Conservation (phyloP, 2,329 filamentous ascomycete species). For the Pseudogymnoascus sp. region DNA sequence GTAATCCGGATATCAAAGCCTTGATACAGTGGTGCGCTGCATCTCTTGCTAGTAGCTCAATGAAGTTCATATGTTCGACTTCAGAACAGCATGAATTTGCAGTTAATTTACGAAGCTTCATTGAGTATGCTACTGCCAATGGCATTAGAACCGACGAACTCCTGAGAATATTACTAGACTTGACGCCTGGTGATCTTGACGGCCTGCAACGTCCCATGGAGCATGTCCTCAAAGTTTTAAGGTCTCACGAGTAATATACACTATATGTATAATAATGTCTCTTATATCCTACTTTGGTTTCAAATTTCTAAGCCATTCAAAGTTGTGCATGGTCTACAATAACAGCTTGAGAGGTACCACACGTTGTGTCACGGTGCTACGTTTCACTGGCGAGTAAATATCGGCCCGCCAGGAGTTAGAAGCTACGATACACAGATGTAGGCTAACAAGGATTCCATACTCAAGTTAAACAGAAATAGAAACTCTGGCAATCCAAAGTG, state of each 20-base stretch:
- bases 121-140: background rate
- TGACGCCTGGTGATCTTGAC: background rate
- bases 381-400: background rate
- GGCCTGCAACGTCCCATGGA: background rate
- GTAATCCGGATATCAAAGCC: background rate
- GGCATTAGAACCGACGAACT: background rate
- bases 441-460: background rate
- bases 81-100: background rate
- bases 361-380: background rate
- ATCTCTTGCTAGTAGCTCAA: background rate
- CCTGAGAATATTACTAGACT: background rate
- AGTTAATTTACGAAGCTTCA: background rate
- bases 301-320: background rate
- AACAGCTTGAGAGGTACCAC: too few species aligned
- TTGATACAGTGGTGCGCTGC: background rate
- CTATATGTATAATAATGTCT: background rate
- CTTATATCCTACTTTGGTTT: background rate
- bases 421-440: background rate
- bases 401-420: background rate
- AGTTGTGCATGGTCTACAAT: too few species aligned
- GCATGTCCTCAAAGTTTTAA: background rate
- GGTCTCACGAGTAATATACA: background rate
- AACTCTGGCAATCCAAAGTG: too few species aligned
- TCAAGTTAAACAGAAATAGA: background rate
- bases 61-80: conserved; percentile 1